Conservation (phyloP, 257 asterid species). For the Przewalskia tangutica region DNA sequence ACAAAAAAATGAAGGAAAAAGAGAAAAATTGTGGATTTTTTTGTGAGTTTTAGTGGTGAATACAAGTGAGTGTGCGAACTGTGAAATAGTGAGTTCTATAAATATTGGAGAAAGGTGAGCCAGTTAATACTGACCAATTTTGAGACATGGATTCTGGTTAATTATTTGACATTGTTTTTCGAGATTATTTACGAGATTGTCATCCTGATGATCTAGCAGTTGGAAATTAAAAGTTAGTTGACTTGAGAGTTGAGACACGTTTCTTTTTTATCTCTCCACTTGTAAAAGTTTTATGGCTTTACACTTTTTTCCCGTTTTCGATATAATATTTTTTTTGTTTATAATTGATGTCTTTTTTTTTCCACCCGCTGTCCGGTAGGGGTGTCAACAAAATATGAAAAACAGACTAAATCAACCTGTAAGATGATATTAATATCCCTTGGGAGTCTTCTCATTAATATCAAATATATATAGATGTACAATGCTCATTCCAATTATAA, state of each 20-base stretch:
- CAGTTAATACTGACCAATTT: conserved; percentile 14
- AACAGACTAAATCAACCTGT: no score
- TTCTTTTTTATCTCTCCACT: conserved; percentile 5
- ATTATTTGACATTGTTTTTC: not conserved
- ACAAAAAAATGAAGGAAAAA: not conserved
- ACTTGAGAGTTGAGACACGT: not conserved
- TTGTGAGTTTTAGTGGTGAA: not conserved
- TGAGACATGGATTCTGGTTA: conserved; percentile 2
- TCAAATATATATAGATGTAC: no score
- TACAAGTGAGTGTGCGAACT: not conserved
- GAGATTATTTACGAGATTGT: not conserved
- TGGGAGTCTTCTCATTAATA: no score
- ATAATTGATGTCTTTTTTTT: no score
- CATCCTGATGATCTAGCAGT: no score
- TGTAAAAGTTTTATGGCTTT: not conserved
- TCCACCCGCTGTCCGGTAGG: no score
- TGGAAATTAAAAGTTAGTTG: conserved; percentile 21
- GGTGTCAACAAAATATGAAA: no score
- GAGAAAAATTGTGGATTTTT: not conserved
- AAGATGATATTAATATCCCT: no score
- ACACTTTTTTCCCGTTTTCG: not conserved
- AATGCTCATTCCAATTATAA: no score
- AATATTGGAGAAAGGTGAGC: conserved; percentile 27
- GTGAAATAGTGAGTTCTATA: conserved; percentile 5
- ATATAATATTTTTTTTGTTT: no score